Conservation (phyloP, 2,329 filamentous ascomycete species). For the Trichoderma breve region DNA sequence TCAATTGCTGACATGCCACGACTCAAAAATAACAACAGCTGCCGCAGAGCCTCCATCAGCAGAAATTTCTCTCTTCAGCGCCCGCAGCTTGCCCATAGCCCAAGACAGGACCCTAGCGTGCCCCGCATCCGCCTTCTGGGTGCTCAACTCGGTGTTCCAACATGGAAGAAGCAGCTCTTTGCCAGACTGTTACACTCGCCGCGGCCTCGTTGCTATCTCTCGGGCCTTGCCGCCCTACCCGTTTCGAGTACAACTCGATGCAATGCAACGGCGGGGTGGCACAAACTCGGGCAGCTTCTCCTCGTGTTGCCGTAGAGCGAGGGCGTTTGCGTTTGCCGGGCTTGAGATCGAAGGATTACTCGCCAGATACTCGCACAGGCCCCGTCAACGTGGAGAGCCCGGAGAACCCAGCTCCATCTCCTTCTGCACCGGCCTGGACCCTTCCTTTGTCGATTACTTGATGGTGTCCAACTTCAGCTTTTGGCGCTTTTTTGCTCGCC, state of each 20-base stretch:
- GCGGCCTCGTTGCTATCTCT: not conserved
- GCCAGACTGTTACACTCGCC: not conserved
- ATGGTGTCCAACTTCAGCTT: not conserved
- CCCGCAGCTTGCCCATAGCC: constrained; percentile 1
- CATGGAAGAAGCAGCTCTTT: not conserved
- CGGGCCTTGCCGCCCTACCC: constrained; percentile 2
- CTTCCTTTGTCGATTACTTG: not conserved
- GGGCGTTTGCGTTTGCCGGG: not conserved
- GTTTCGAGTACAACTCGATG: not conserved
- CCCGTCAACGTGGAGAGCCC: not conserved
- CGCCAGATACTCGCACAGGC: not conserved
- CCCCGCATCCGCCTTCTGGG: not conserved
- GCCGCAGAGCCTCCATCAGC: not conserved
- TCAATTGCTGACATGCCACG: not conserved
- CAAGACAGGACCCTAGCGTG: not conserved
- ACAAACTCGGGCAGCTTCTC: not conserved
- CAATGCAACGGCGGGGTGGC: constrained; percentile 11
- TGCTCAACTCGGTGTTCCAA: not conserved
- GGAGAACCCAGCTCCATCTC: not conserved
- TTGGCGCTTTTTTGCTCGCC: not conserved
- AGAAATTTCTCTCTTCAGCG: not conserved
- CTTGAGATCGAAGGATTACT: constrained; percentile 2
- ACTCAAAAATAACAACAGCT: not conserved
- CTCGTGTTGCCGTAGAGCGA: not conserved
- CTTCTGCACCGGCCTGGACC: not conserved